Evolutionary conservation across 2,329 filamentous ascomycete species (phyloP).

Genomic region (Aspergillus persii): DNA sequence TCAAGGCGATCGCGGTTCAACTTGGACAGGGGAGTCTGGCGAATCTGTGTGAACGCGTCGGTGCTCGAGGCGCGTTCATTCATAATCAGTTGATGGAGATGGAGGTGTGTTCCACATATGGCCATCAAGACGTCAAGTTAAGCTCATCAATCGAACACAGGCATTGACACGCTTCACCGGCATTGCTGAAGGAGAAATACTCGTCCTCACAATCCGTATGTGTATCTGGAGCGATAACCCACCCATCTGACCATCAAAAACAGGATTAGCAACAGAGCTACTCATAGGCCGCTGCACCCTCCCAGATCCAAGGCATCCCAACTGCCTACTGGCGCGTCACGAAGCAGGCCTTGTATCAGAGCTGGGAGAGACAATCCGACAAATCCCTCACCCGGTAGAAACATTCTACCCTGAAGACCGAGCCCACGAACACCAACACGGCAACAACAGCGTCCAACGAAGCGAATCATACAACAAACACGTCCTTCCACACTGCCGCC

Average conservation of each 20-base stretch:
- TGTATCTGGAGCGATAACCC: background rate
- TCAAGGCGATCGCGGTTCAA: slow-evolving; percentile 13
- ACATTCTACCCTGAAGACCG: background rate
- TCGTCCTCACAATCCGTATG: slow-evolving; percentile 21
- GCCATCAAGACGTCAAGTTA: background rate
- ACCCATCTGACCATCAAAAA: background rate
- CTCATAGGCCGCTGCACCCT: slow-evolving; percentile 21
- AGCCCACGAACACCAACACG: background rate
- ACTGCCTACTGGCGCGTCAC: slow-evolving; percentile 14
- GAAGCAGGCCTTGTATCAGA: slow-evolving; percentile 15
- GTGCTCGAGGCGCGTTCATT: slow-evolving; percentile 14
- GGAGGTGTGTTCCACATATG: slow-evolving; percentile 3
- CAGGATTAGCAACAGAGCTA: slow-evolving; percentile 24
- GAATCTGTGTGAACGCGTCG: slow-evolving; percentile 11
- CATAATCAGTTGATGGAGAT: slow-evolving; percentile 14
- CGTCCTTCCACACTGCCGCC: slow-evolving; percentile 17
- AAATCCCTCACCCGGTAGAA: background rate
- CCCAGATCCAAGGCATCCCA: slow-evolving; percentile 12
- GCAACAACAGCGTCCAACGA: slow-evolving; percentile 5
- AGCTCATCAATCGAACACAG: slow-evolving; percentile 1
- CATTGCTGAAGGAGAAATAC: slow-evolving; percentile 20
- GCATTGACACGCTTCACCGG: slow-evolving; percentile 2
- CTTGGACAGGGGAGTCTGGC: slow-evolving; percentile 8
- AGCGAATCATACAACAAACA: slow-evolving; percentile 15
- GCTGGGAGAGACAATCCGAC: background rate